Evolutionary conservation across 176 grass and related monocot species (phyloP).

Genomic region (Oryza officinalis): DNA sequence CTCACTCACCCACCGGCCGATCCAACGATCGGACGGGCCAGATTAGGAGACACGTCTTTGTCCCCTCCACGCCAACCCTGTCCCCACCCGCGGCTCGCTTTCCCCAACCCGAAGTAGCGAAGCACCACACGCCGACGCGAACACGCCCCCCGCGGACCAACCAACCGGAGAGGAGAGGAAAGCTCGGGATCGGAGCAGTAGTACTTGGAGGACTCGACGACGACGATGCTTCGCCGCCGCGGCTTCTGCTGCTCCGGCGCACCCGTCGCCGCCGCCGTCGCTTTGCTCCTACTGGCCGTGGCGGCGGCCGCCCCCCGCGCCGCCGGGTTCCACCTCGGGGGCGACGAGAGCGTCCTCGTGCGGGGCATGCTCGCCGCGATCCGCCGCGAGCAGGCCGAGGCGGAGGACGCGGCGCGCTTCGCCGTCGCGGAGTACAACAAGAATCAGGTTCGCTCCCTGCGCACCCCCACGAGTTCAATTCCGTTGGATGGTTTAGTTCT

Average conservation of each 20-base stretch:
- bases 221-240: constrained; percentile 26
- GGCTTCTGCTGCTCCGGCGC: background rate
- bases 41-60: constrained; percentile 33
- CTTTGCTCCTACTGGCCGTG: constrained; percentile 3
- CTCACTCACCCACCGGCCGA: background rate
- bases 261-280: background rate
- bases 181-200: constrained; percentile 18
- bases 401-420: constrained; percentile 83
- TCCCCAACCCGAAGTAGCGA: constrained; percentile 20
- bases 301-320: background rate
- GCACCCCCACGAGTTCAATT: background rate
- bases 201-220: background rate
- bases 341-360: constrained; percentile 52
- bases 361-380: constrained; percentile 49
- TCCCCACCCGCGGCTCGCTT: constrained; percentile 29
- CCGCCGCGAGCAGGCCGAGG: constrained; percentile 66
- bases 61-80: constrained; percentile 46
- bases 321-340: constrained; percentile 55
- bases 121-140: constrained; percentile 43
- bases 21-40: constrained; percentile 22
- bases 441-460: constrained; percentile 41
- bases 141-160: background rate
- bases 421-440: constrained; percentile 80
- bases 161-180: background rate
- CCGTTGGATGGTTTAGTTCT: background rate